These are phyloP conservation scores for Gigaspora rosea DNA, from an alignment of 192 early-diverging fungal species.

Conservation along the genomic window DNA sequence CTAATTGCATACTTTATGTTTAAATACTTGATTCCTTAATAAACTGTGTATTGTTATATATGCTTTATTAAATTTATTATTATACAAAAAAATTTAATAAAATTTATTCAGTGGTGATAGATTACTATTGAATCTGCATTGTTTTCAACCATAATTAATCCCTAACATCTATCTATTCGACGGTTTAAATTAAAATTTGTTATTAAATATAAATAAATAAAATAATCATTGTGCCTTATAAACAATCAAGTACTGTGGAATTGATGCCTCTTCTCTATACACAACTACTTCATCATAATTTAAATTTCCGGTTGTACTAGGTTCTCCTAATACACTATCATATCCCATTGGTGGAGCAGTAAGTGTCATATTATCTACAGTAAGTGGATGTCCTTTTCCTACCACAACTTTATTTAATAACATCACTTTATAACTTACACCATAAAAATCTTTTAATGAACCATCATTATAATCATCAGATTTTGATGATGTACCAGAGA, in stretches of 20 bases:
- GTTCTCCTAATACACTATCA: conserved; percentile 33
- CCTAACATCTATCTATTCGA: no score
- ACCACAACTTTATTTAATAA: conserved; percentile 33
- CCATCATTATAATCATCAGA: conserved; percentile 36
- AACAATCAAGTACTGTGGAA: conserved; percentile 33
- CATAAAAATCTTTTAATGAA: conserved; percentile 17
- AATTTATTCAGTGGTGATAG: no score
- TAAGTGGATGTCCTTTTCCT: conserved; percentile 27
- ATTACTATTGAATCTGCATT: no score
- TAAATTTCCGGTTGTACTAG: conserved; percentile 25
- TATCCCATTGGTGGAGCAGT: conserved; percentile 23
- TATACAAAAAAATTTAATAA: no score
- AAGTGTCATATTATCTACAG: conserved; percentile 23
- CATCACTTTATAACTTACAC: conserved; percentile 32
- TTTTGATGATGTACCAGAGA: conserved; percentile 37
- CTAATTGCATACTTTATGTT: no score
- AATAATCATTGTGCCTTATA: conserved; percentile 11
- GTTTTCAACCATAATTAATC: no score
- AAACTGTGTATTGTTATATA: no score
- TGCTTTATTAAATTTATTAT: no score
- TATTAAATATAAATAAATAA: no score
- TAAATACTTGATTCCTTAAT: no score
- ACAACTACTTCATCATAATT: conserved; percentile 39
- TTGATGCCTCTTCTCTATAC: conserved; percentile 32
- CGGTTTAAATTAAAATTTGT: no score